phyloP scores from a whole-genome alignment of 768 basidiomycete species.

The Tylopilus sp. region DNA sequence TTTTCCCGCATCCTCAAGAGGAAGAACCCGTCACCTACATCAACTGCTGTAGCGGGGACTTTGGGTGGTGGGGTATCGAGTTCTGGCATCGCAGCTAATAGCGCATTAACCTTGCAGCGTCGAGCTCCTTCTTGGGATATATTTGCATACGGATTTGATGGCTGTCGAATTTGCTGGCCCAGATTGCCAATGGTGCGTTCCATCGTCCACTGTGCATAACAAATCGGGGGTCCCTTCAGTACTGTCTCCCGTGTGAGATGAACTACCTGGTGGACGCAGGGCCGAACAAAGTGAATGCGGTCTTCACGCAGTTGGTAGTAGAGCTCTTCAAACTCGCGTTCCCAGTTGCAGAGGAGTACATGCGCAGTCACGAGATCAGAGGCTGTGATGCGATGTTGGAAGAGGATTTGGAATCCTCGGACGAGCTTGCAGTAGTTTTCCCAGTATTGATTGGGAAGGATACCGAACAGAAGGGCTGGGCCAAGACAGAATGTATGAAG shows the following conservation, averaged over 20 bases:
- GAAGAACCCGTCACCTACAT: not conserved
- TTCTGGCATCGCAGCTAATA: not conserved
- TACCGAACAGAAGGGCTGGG: too few relatives aligned
- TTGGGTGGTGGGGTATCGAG: not conserved
- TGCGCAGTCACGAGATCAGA: too few relatives aligned
- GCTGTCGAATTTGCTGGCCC: not conserved
- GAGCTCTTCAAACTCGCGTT: not conserved
- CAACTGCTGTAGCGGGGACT: not conserved
- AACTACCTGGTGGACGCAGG: not conserved
- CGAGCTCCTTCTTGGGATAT: not conserved
- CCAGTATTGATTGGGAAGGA: too few relatives aligned
- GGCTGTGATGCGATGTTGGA: too few relatives aligned
- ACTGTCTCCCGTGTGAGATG: not conserved
- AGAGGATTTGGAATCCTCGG: too few relatives aligned
- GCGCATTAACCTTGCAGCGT: not conserved
- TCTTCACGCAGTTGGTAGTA: not conserved
- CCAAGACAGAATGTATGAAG: too few relatives aligned
- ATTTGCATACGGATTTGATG: not conserved
- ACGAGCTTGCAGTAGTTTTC: too few relatives aligned
- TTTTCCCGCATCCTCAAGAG: too few relatives aligned
- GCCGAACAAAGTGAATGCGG: not conserved
- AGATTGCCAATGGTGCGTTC: not conserved
- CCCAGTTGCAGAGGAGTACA: not conserved
- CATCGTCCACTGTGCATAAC: not conserved
- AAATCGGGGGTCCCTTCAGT: not conserved